Evolutionary conservation across 2,329 filamentous ascomycete species (phyloP), one percentile per base, ranked within the genome.

Genomic region (Fusarium zealandicum): DNA sequence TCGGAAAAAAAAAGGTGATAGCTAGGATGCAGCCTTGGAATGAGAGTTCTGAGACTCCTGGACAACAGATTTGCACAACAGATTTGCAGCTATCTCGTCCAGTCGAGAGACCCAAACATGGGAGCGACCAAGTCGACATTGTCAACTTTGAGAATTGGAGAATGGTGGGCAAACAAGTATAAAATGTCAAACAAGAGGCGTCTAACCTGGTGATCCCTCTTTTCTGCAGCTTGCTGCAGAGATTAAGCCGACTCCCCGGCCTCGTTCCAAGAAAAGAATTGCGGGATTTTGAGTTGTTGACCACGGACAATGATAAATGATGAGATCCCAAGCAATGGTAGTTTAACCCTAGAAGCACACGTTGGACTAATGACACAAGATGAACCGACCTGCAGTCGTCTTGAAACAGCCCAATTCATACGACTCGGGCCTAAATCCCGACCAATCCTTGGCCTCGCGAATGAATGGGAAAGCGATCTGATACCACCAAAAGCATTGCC

Each of bases 241-340:
- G n/a, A n/a, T n/a, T n/a, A n/a, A n/a, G n/a, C 18, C 18, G n/a
- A 30, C 22, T 45, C 39, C 31, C 30, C 17, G 42, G 22, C 40
- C 20, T 22, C 20, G 7, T 22, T 22, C 4, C 20, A 22, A 22
- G 20, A 22, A 22, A 22, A 57, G 8, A 33, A 40, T 31, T 61
- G 59, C 50, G 59, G 59, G 45, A 61, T 59, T 61, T 61, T 59
- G 59, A 8, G 20, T 22, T 32, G n/a, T 30, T 17, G 32, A 18
- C 12, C 11, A 38, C 27, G 33, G 10, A 42, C 27, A 30, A 28
- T 40, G 17, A 36, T 35, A 30, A 22, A 51, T 20, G 20, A 47
- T 41, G 18, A 54, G 25, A 31, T 33, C 20, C 25, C 30, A 7
- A 31, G 28, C 32, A 22, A 22, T 7, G 7, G 20, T 22, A 22